Evolutionary conservation across 768 basidiomycete genomes (phyloP), one percentile per base, ranked within the genome.

Genomic region (Pisolithus marmoratus): DNA sequence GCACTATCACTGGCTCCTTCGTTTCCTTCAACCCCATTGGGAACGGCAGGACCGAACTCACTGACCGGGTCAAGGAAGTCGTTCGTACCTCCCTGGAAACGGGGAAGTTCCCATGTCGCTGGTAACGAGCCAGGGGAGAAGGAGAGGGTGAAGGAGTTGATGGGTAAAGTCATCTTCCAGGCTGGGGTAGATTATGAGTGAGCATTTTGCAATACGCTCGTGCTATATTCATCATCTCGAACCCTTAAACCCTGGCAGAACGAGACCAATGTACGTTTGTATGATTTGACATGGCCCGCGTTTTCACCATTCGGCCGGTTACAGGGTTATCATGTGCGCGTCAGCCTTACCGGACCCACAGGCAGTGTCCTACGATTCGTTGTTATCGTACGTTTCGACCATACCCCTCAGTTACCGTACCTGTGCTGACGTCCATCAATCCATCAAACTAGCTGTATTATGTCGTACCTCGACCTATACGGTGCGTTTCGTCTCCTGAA

Each of bases 151-250:
- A 83, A 87, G 55, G 78, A 83, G 15, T 78, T 86, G 26, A 78
- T 93, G 73, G 63, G 71, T 37, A 81, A 74, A 64, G 74, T 93
- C 70, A 90, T 93, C 42, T 91, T 87, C 60, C 90, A 91, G 64
- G 91, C 91, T 41, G 91, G 91, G 2, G 86, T 91, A 52, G 91
- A 94, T 70, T 92, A 82, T 57, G 90, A 92, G 91, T 94, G 59
- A 63, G 85, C 17, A 49, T 24, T 20, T 38, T 9, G 40, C 58
- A 22, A 11, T n/a, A 34, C 44, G 41, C 23, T 49, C 45, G 38
- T 11, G 17, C 38, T 41, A 31, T 37, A 36, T 27, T 60, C 49
- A 60, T 52, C 46, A 49, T 50, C 52, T 63, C 22, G 60, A 63
- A 50, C 49, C 38, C 46, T n/a, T 19, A 11, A n/a, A 2, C 7